Base-by-base conservation (phyloP, 1,139 yeast species). In the Eremothecium gossypii region DNA sequence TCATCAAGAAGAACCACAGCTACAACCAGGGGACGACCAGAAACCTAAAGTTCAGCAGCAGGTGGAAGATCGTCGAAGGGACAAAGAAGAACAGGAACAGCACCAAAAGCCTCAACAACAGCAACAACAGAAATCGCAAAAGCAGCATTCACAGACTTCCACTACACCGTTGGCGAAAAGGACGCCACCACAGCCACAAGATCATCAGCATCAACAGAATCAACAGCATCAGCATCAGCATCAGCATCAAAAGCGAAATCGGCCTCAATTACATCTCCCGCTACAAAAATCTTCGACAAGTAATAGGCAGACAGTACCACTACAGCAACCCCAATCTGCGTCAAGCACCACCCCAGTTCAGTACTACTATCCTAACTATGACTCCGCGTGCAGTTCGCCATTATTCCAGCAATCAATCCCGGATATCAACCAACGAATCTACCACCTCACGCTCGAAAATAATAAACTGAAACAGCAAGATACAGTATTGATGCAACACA, bases 351-450 rank as follows among this genome's bases (percentile, higher is more conserved):
- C 31, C 6, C 31, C 31, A 29, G 11, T n/a, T 29, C 13, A 29
- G 13, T 29, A 29, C 13, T 12, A 29, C 5, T 11, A 29, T 12
- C 13, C 11, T 6, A 11, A 11, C 13, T 29, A 29, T 29, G 31
- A 29, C 6, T 29, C 31, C 5, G 35, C 17, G 17, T 17, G 23
- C 6, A 17, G 23, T 17, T 17, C 23, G 23, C 14, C 35, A 8
- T 23, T 42, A 27, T 27, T 42, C 20, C 27, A 39, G 8, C 42
- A 42, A n/a, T 29, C 41, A 11, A 13, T 42, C n/a, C 45, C 45
- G 8, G 42, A 33, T 17, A 40, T 42, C 9, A 28, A 35, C 10
- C 45, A 40, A 17, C 36, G 39, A 23, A 27, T 42, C 12, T 23
- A 42, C 17, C 28, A 41, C 2, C 26, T 42, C 13, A 39, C 36